Conservation (phyloP, 2,329 filamentous ascomycete genomes). For the Phyllosticta citribraziliensis region DNA sequence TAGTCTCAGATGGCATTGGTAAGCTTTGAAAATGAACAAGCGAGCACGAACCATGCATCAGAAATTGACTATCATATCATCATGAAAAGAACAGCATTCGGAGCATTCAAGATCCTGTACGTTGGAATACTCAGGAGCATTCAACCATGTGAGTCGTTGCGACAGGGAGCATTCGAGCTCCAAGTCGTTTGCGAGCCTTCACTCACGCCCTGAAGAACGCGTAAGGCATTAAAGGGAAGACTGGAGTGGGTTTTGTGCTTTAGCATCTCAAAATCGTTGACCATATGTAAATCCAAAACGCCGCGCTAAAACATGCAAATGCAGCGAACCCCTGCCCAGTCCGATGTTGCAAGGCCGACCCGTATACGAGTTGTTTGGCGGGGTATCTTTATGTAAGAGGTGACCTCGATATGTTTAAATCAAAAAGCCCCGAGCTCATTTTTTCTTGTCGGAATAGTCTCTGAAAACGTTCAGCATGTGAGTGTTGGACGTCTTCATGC, state of each 20-base stretch:
- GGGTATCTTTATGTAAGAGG: not conserved
- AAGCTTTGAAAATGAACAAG: no score
- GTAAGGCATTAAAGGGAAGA: not conserved
- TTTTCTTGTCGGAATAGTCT: slow-evolving; percentile 50
- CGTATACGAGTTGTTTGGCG: not conserved
- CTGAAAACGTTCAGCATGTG: slow-evolving; percentile 78
- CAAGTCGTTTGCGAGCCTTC: no score
- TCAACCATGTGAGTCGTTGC: no score
- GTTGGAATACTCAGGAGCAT: no score
- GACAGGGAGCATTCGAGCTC: no score
- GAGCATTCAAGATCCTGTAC: no score
- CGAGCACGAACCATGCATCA: no score
- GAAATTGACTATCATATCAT: no score
- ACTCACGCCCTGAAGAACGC: no score
- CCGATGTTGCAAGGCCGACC: not conserved
- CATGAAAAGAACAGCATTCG: no score
- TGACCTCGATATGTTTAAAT: not conserved
- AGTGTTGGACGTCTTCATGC: slow-evolving; percentile 74
- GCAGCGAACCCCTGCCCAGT: not conserved
- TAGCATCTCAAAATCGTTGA: not conserved
- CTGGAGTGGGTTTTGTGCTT: not conserved
- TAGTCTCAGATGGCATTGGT: no score
- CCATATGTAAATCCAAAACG: not conserved
- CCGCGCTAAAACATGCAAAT: not conserved
- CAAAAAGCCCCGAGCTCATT: slow-evolving; percentile 15